Evolutionary conservation across 2,329 filamentous ascomycete species (phyloP).

Genomic region (Colletotrichum chrysophilum): DNA sequence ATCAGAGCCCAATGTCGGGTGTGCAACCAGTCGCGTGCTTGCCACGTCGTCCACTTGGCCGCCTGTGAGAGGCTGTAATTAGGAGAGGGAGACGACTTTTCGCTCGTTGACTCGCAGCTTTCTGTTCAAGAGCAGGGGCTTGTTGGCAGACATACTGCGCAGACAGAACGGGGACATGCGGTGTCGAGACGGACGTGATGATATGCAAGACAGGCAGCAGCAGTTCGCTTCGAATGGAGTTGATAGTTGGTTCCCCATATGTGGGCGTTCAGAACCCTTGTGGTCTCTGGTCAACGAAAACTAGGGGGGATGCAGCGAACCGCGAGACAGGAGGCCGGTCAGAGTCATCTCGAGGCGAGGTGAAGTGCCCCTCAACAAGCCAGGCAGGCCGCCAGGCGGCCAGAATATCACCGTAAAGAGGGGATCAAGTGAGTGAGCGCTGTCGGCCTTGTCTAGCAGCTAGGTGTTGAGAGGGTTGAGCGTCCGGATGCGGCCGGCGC

Average conservation of each 20-base stretch:
- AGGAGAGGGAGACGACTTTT: neutral
- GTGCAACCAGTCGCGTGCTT: slow-evolving; percentile 22
- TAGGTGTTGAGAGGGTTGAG: neutral
- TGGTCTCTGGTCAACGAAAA: neutral
- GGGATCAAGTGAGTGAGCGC: neutral
- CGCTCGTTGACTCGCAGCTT: slow-evolving; percentile 2
- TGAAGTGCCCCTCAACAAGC: neutral
- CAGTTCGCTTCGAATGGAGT: neutral
- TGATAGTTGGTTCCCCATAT: neutral
- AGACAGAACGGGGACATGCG: neutral
- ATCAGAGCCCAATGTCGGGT: neutral
- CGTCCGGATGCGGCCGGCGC: neutral
- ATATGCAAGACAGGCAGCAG: neutral
- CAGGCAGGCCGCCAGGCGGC: neutral
- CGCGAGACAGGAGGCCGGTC: neutral
- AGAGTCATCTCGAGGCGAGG: neutral
- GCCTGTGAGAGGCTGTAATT: slow-evolving; percentile 30
- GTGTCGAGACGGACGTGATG: neutral
- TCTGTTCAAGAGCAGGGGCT: neutral
- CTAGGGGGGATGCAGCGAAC: neutral
- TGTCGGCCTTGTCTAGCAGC: neutral
- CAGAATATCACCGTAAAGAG: neutral
- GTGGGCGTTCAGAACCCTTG: neutral
- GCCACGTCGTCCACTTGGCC: slow-evolving; percentile 31
- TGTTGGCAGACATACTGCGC: neutral